phyloP scores from a whole-genome alignment of 1,139 yeast species.

The Kodamaea sp. region DNA sequence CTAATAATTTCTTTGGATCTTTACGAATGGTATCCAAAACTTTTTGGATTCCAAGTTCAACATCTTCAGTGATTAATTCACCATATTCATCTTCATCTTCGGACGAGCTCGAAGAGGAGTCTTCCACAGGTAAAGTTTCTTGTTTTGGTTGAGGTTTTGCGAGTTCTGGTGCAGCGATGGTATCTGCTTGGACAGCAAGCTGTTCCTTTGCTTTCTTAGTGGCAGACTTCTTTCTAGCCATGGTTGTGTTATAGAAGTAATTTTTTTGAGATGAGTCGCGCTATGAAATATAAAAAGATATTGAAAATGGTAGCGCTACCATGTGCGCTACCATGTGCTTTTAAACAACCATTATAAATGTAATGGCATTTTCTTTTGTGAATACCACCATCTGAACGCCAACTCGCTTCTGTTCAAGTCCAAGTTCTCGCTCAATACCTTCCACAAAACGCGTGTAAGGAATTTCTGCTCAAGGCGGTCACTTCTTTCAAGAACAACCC shows the following conservation, averaged over 20 bases:
- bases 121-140: constrained; percentile 8
- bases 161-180: constrained; percentile 15
- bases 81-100: constrained; percentile 95
- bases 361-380: constrained; percentile 16
- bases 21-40: constrained; percentile 68
- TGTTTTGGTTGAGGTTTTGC: constrained; percentile 7
- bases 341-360: background rate
- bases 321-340: too few relatives aligned
- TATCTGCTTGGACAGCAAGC: constrained; percentile 26
- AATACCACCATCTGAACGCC: constrained; percentile 69
- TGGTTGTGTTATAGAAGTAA: constrained; percentile 18
- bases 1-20: constrained; percentile 61
- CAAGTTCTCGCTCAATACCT: constrained; percentile 42
- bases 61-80: constrained; percentile 79
- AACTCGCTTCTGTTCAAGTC: constrained; percentile 59
- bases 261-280: background rate
- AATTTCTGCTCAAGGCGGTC: constrained; percentile 32
- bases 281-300: constrained; percentile 8
- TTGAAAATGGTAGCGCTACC: background rate
- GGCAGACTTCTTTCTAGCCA: constrained; percentile 93
- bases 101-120: constrained; percentile 28
- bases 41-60: constrained; percentile 72
- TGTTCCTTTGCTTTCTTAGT: constrained; percentile 71
- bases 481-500: constrained; percentile 34
- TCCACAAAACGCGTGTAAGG: constrained; percentile 35